Evolutionary conservation across 805 yeast genomes (phyloP).

Genomic region (Suhomyces canberraensis): DNA sequence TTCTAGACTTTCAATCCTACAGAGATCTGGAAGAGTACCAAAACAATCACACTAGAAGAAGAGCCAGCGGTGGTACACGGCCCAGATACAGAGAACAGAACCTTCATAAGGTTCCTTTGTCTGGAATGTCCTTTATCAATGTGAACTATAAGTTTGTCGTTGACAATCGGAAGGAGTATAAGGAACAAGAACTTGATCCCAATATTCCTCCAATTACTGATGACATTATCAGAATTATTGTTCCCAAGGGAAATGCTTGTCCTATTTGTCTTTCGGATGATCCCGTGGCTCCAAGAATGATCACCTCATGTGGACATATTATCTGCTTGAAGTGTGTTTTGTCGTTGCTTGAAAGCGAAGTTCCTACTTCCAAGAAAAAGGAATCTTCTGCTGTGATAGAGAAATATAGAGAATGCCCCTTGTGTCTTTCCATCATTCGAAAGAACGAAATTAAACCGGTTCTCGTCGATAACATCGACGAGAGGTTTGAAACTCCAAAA

Average conservation of each 20-base stretch:
- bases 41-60: conserved; percentile 13
- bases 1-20: conserved; percentile 53
- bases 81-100: conserved; percentile 10
- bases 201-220: conserved; percentile 64
- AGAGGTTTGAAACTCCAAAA: conserved; percentile 55
- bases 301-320: conserved; percentile 84
- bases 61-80: conserved; percentile 2
- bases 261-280: conserved; percentile 88
- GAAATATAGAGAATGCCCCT: conserved; percentile 71
- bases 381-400: conserved; percentile 35
- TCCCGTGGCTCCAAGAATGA: conserved; percentile 92
- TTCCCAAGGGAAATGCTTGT: conserved; percentile 73
- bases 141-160: conserved; percentile 82
- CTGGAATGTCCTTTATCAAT: conserved; percentile 71
- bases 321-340: conserved; percentile 82
- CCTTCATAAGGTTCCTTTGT: conserved; percentile 41
- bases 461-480: conserved; percentile 44
- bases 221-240: conserved; percentile 67
- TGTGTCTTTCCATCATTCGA: conserved; percentile 59
- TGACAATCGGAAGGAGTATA: conserved; percentile 55
- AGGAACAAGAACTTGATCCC: conserved; percentile 65
- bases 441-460: conserved; percentile 67
- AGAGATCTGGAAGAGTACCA: conserved; percentile 37
- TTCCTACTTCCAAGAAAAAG: conserved; percentile 36
- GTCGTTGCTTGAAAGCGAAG: conserved; percentile 59